These are phyloP conservation scores for Tolypocladium pustulatum DNA, from an alignment of 2,329 filamentous ascomycete species.

Conservation along the genomic window DNA sequence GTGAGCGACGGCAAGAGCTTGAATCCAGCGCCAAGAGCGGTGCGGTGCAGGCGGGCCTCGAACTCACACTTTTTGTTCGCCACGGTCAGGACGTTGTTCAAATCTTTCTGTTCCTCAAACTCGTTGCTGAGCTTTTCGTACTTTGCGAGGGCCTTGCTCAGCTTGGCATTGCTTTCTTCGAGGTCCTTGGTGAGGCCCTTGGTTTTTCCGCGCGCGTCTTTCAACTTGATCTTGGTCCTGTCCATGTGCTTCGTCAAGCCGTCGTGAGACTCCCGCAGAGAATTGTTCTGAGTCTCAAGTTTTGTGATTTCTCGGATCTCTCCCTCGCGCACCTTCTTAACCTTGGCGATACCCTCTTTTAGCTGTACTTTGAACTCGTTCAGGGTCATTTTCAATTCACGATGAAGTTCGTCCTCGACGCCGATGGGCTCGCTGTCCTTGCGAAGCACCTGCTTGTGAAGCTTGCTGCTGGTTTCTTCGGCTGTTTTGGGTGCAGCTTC, in stretches of 20 bases:
- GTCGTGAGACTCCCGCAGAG: not conserved
- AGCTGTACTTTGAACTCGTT: no score
- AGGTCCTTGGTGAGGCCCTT: not conserved
- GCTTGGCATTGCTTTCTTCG: not conserved
- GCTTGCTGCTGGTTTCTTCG: no score
- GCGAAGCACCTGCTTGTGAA: no score
- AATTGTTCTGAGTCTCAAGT: not conserved
- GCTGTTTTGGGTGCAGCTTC: not conserved
- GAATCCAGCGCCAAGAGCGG: slow-evolving; percentile 3
- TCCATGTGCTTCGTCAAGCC: not conserved
- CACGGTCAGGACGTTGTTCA: not conserved
- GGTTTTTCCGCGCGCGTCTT: not conserved
- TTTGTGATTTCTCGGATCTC: not conserved
- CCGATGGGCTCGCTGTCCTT: no score
- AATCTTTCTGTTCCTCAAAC: not conserved
- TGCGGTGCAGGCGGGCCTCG: slow-evolving; percentile 1
- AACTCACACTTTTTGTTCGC: not conserved
- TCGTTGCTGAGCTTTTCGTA: not conserved
- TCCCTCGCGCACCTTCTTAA: not conserved
- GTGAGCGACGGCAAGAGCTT: slow-evolving; percentile 1
- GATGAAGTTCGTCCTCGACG: no score
- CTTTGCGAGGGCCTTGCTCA: not conserved
- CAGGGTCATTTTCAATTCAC: no score
- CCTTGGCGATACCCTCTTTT: not conserved
- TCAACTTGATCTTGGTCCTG: not conserved